These are phyloP conservation scores for Paraconiothyrium brasiliense DNA, from an alignment of 2,329 filamentous ascomycete species.

Conservation along the genomic window DNA sequence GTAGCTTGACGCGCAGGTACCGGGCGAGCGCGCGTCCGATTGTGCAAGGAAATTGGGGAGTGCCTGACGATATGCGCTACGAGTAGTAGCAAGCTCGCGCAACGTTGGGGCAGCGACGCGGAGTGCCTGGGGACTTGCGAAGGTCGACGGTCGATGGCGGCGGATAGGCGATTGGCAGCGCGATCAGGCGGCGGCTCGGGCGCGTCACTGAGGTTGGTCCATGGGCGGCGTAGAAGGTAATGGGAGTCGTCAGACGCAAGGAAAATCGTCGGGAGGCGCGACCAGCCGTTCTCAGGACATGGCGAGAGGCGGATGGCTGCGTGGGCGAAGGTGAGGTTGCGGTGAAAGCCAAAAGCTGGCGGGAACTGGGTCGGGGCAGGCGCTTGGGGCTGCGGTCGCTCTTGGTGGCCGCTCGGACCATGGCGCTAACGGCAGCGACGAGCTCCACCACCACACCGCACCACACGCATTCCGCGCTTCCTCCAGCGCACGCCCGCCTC, in stretches of 20 bases:
- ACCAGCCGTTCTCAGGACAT: slow-evolving; percentile 14
- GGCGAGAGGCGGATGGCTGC: slow-evolving; percentile 3
- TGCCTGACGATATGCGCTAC: slow-evolving; percentile 19
- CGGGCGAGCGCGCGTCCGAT: slow-evolving; percentile 9
- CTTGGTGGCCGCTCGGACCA: slow-evolving; percentile 11
- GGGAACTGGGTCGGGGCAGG: slow-evolving; percentile 12
- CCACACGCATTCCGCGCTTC: background rate
- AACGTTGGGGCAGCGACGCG: slow-evolving; percentile 17
- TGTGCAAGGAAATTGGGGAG: slow-evolving; percentile 20
- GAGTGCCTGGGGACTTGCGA: slow-evolving; percentile 11
- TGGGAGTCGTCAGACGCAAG: slow-evolving; percentile 11
- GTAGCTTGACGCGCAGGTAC: slow-evolving; percentile 24
- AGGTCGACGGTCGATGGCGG: slow-evolving; percentile 6
- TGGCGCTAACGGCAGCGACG: background rate
- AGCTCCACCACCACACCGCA: slow-evolving; percentile 2
- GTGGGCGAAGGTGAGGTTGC: slow-evolving; percentile 11
- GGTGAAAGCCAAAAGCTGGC: slow-evolving; percentile 9
- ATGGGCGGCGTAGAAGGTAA: slow-evolving; percentile 12
- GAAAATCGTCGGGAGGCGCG: slow-evolving; percentile 13
- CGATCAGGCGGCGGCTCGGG: slow-evolving; percentile 15
- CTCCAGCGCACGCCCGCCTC: background rate
- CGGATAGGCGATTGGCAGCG: slow-evolving; percentile 5
- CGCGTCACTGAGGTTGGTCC: slow-evolving; percentile 11
- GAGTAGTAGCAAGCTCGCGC: slow-evolving; percentile 20
- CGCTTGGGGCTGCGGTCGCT: background rate